These are phyloP conservation scores for Vaccinium corymbosum DNA, from an alignment of 148 eudicot species.

Conservation along the genomic window DNA sequence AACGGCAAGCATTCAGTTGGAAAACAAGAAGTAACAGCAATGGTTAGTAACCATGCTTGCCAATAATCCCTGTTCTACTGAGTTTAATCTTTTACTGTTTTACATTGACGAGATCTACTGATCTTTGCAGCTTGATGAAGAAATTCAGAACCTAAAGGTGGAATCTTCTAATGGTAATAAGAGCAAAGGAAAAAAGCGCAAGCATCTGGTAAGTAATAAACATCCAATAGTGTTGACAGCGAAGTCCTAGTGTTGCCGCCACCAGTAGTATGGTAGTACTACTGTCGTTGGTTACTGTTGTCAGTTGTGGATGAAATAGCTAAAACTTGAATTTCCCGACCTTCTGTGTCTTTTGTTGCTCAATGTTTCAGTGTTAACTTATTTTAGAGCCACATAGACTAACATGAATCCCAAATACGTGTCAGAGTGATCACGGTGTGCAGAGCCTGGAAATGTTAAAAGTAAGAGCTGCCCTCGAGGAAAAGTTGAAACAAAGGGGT, in stretches of 20 bases:
- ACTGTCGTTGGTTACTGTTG: background rate
- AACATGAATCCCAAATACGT: conserved; percentile 14
- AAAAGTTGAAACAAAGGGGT: conserved; percentile 74
- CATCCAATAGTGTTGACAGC: background rate
- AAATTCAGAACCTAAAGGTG: conserved; percentile 31
- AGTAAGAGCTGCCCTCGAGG: conserved; percentile 75
- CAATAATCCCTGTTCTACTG: conserved; percentile 6
- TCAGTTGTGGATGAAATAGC: background rate
- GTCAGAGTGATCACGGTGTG: conserved; percentile 51
- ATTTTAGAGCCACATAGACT: background rate
- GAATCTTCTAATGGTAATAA: conserved; percentile 24
- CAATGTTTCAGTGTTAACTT: background rate
- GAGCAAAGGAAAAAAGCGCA: conserved; percentile 30
- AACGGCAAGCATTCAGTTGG: conserved; percentile 24
- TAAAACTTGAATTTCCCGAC: background rate
- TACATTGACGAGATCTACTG: background rate
- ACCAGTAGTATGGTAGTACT: background rate
- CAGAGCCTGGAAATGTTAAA: conserved; percentile 87
- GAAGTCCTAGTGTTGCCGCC: background rate
- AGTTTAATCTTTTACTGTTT: background rate
- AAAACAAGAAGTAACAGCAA: conserved; percentile 32
- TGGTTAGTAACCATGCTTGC: conserved; percentile 21
- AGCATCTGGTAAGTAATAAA: conserved; percentile 24
- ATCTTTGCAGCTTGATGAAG: conserved; percentile 33
- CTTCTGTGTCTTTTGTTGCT: conserved; percentile 5